Evolutionary conservation across 2,329 filamentous ascomycete species (phyloP).

Genomic region (Teratosphaeria destructans): DNA sequence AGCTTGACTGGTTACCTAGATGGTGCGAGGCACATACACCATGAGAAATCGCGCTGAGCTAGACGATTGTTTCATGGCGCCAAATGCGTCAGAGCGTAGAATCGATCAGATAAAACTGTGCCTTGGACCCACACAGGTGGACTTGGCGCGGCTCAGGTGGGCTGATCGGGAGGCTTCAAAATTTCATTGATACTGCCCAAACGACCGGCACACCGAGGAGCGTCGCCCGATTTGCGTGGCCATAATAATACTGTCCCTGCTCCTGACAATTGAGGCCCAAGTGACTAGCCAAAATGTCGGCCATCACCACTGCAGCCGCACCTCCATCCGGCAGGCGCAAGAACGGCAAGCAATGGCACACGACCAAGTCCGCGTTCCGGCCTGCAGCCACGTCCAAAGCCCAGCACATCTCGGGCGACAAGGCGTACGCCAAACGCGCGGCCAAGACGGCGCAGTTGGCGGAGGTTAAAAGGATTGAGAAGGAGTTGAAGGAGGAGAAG

Average conservation of each 20-base stretch:
- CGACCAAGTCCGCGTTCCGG: constrained; percentile 72
- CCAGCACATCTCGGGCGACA: constrained; percentile 52
- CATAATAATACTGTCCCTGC: not conserved
- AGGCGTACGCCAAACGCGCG: constrained; percentile 65
- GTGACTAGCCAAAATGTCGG: constrained; percentile 20
- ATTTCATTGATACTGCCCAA: not conserved
- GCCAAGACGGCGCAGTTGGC: constrained; percentile 58
- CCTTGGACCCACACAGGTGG: not conserved
- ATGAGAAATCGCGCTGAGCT: not conserved
- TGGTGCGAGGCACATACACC: not conserved
- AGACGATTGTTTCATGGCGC: not conserved
- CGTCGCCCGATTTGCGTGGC: too few species aligned
- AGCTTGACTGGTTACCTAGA: not conserved
- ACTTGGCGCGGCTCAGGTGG: not conserved
- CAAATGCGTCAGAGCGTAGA: not conserved
- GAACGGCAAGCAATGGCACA: constrained; percentile 96
- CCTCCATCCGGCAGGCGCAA: constrained; percentile 54
- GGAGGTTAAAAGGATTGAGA: constrained; percentile 84
- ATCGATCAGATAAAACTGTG: not conserved
- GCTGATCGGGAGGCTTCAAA: not conserved
- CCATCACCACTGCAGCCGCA: not conserved
- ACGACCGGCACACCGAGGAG: not conserved
- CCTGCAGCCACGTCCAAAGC: constrained; percentile 32
- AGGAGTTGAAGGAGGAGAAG: constrained; percentile 92
- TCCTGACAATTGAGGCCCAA: constrained; percentile 1